Conservation (phyloP, 2,329 filamentous ascomycete genomes). For the Berkeleyomyces basicola region DNA sequence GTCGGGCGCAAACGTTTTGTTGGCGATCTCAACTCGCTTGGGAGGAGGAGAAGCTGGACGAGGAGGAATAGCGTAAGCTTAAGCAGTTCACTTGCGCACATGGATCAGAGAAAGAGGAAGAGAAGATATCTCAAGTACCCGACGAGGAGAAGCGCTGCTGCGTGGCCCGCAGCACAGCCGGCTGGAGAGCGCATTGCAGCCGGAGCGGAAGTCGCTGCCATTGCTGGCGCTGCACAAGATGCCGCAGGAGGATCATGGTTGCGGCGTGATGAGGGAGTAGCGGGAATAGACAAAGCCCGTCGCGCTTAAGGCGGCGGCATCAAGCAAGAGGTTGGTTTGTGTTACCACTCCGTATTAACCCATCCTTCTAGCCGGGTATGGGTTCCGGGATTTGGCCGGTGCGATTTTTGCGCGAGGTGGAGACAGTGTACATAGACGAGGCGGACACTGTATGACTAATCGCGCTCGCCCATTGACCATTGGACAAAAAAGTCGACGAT, state of each 20-base stretch:
- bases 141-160: neutral
- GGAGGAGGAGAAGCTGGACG: conserved; percentile 8
- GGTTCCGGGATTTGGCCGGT: neutral
- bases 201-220: neutral
- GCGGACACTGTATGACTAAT: neutral
- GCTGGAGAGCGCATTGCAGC: neutral
- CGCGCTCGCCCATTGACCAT: neutral
- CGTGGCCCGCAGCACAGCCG: neutral
- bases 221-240: neutral
- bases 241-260: conserved; percentile 3
- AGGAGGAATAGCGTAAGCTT: conserved; percentile 7
- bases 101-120: neutral
- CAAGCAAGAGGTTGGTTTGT: neutral
- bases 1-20: conserved; percentile 49
- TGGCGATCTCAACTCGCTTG: conserved; percentile 38
- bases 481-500: neutral
- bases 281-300: no score
- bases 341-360: neutral
- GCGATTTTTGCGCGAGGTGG: neutral
- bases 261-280: neutral
- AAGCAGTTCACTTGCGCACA: neutral
- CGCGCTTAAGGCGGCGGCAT: no score
- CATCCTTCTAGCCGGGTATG: neutral
- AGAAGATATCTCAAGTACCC: conserved; percentile 4
- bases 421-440: neutral